Conservation (phyloP, 345 rosid genomes). For the Anacardium occidentale region DNA sequence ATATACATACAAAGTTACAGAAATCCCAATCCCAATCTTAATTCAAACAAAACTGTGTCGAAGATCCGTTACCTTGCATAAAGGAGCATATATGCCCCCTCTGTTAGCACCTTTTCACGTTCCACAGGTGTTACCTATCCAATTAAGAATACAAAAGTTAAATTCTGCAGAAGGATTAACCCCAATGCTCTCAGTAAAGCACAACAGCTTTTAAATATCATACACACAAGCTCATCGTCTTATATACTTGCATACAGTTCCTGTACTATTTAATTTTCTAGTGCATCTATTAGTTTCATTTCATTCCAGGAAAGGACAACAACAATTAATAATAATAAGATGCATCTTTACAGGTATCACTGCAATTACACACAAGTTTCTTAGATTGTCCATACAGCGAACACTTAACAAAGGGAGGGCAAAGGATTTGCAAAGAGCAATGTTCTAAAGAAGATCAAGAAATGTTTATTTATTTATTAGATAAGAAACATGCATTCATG, state of each 20-base stretch:
- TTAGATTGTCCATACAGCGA: background rate
- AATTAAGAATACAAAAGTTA: slow-evolving; percentile 24
- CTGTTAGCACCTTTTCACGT: slow-evolving; percentile 58
- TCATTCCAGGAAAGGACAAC: background rate
- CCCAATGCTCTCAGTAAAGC: background rate
- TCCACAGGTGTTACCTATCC: slow-evolving; percentile 69
- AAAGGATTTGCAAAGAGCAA: background rate
- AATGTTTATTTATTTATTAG: too few relatives aligned
- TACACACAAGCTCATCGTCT: background rate
- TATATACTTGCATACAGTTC: background rate
- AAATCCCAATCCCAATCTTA: background rate
- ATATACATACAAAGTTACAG: background rate
- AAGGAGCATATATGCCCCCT: slow-evolving; percentile 87
- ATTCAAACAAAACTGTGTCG: background rate
- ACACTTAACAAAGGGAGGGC: background rate
- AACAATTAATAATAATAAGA: background rate
- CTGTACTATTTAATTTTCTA: background rate
- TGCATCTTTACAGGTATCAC: background rate
- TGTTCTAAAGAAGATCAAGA: too few relatives aligned
- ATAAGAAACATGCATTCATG: background rate
- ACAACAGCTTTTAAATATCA: too few relatives aligned
- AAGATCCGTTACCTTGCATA: slow-evolving; percentile 67
- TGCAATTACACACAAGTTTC: background rate
- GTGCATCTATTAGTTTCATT: background rate
- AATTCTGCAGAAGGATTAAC: background rate